Evolutionary conservation across 331 rosid genomes (phyloP), one percentile per base, ranked within the genome.

Genomic region (Malus hybrid): DNA sequence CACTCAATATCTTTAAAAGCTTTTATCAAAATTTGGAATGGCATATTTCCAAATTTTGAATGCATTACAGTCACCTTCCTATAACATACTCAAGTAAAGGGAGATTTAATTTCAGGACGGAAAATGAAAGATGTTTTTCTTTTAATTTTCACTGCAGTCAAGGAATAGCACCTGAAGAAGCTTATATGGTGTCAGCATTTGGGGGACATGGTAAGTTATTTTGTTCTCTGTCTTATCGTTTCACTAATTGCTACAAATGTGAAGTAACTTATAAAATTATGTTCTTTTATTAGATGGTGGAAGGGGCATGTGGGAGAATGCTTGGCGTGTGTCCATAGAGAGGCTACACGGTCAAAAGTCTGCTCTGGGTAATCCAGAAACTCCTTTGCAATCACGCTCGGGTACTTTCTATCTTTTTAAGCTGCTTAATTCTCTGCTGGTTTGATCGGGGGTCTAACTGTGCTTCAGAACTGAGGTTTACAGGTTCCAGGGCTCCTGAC

Each of bases 91-190:
- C 24, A 24, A 24, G 24, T 24, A 24, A 24, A 24, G 24, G 24
- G 24, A 24, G 24, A 24, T 24, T 71, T 53, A 6, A n/a, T 53
- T n/a, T n/a, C 58, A 29, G 33, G 19, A 61, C 32, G 4, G 12
- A 26, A 20, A 64, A 36, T 66, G n/a, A 61, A 58, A 61, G 29
- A 18, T 13, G 11, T 15, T 20, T 28, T 71, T 55, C 48, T 66
- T 74, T 68, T 55, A 77, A 66, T 72, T 19, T 83, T 80, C 33
- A 76, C 64, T 88, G 87, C 89, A 96, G 99, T 81, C 99, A 96
- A 90, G 98, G 99, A 77, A 84, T 82, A 30, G 87, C 84, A 75
- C 98, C 99, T 2, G 99, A 96, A 56, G 99, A 96, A 86, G 87
- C 90, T 1, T 82, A 92, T 81, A 92, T 96, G 99, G 82, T 89